Base-by-base conservation (phyloP, 1,284 basidiomycete species). In the Malassezia pachydermatis region DNA sequence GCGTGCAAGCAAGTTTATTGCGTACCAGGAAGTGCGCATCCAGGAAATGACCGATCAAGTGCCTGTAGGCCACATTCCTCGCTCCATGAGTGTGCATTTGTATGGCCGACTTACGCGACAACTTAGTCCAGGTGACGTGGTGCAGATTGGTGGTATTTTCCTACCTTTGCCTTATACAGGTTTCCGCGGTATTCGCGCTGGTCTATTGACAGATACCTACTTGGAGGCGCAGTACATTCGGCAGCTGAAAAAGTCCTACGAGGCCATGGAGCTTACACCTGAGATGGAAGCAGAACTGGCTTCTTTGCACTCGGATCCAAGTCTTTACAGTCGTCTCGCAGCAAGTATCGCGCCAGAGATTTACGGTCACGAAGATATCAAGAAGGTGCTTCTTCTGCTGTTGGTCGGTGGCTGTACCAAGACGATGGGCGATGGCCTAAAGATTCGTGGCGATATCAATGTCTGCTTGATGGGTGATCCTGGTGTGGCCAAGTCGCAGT, bases 21-120 rank as follows among this genome's bases (percentile, higher is more conserved):
- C 92, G 0, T 99, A 98, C 78, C 94, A 99, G 72, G 94, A 99
- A 73, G 82, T 95, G 59, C 94, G 94, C 75, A 88, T 99, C 40
- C 94, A 99, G 73, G 94, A 99, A 74, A 94, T 98, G 92, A 86
- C 94, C 20, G 94, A 98, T 69, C 94, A 99, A 82, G 94, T 99
- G 0, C 94, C 94, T 19, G 90, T 98, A 29, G 94, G 94, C 3
- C 94, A 99, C 72, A 98, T 99, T 53, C 94, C 94, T 25, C 84
- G 94, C 29, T 89, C 89, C 2, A 98, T 96, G 94, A 90, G 89
- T 0, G 75, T 96, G 24, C 90, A 99, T 72, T 78, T 98, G 30
- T 83, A 88, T 60, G 94, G 94, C 11, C 83, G 80, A 48, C 78
- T 95, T 36, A 92, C 89, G 4, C 84, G 94, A 32, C 76, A 80